Conservation (phyloP, 2,329 filamentous ascomycete genomes). For the Alternaria viburni region DNA sequence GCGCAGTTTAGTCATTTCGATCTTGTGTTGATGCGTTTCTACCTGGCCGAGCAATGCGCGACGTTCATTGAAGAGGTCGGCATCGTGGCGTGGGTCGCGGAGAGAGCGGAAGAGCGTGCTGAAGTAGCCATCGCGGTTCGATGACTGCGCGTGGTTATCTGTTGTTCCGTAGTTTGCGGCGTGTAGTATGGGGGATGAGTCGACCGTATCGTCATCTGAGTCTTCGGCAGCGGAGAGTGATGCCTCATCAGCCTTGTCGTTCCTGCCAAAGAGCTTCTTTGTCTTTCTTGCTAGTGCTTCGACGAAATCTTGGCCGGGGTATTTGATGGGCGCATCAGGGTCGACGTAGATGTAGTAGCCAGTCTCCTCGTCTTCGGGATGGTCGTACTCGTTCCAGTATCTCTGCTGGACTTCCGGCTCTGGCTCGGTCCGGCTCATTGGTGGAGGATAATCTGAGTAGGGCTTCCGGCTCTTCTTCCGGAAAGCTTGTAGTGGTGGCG, state of each 20-base stretch:
- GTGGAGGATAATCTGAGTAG: slow-evolving; percentile 33
- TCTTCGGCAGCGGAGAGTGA: slow-evolving; percentile 50
- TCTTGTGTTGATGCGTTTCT: slow-evolving; percentile 38
- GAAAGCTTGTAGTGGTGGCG: slow-evolving; percentile 51
- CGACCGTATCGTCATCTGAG: slow-evolving; percentile 58
- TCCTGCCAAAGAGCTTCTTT: slow-evolving; percentile 32
- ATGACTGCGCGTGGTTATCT: slow-evolving; percentile 6
- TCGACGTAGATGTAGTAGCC: slow-evolving; percentile 77
- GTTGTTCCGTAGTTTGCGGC: slow-evolving; percentile 58
- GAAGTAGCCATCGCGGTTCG: slow-evolving; percentile 34
- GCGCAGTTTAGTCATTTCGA: slow-evolving; percentile 44
- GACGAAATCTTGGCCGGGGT: slow-evolving; percentile 69
- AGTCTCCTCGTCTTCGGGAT: slow-evolving; percentile 69
- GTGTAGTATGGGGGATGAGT: slow-evolving; percentile 32
- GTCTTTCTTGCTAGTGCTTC: slow-evolving; percentile 46
- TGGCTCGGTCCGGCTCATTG: slow-evolving; percentile 23
- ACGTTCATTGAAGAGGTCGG: slow-evolving; percentile 56
- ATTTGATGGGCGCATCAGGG: slow-evolving; percentile 66
- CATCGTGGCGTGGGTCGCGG: slow-evolving; percentile 40
- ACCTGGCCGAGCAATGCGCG: slow-evolving; percentile 53
- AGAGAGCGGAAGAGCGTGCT: slow-evolving; percentile 38
- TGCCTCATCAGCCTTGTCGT: slow-evolving; percentile 26
- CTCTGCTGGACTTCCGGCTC: slow-evolving; percentile 33
- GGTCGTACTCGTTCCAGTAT: slow-evolving; percentile 90
- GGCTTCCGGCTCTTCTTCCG: slow-evolving; percentile 51